A percentile compares a stretch with the other conserved stretches of the same genome.
Evolutionary conservation across 495 filamentous ascomycete species (phyloP).

Genomic region (Tuber borchii): DNA sequence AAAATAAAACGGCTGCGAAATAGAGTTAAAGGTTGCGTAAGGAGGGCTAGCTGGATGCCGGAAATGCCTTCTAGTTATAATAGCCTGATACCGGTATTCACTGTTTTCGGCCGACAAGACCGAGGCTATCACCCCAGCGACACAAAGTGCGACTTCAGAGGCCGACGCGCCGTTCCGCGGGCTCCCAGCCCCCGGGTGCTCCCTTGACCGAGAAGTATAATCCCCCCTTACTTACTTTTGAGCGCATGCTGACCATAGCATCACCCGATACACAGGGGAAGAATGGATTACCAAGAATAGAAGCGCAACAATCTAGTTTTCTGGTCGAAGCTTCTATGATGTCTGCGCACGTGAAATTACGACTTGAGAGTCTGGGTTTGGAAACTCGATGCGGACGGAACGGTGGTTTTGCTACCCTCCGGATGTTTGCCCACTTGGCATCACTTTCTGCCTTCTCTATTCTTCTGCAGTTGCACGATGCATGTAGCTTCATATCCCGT

Average conservation of each 20-base stretch:
- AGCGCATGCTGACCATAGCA: neutral
- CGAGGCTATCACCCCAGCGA: slow-evolving; percentile 37
- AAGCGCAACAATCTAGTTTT: slow-evolving; percentile 61
- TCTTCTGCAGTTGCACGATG: neutral
- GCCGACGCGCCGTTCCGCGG: slow-evolving; percentile 11
- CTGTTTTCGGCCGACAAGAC: slow-evolving; percentile 57
- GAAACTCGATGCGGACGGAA: neutral
- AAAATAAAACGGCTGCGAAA: slow-evolving; percentile 53
- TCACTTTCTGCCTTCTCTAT: neutral
- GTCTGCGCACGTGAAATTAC: neutral
- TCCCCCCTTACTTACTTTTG: neutral
- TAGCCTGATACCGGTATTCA: slow-evolving; percentile 51
- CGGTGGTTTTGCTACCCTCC: neutral
- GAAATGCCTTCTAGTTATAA: slow-evolving; percentile 29
- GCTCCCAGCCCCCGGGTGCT: slow-evolving; percentile 51
- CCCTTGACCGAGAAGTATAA: slow-evolving; percentile 52
- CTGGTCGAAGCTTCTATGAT: slow-evolving; percentile 52
- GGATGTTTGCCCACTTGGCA: neutral
- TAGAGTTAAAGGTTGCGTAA: slow-evolving; percentile 54
- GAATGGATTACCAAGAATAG: slow-evolving; percentile 61
- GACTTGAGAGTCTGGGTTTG: neutral
- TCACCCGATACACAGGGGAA: slow-evolving; percentile 48
- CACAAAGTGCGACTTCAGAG: neutral
- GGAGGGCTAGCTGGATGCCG: slow-evolving; percentile 46
- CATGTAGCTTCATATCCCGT: neutral